phyloP scores from a whole-genome alignment of 2,329 filamentous ascomycete genomes.

The Exophiala bonariae region DNA sequence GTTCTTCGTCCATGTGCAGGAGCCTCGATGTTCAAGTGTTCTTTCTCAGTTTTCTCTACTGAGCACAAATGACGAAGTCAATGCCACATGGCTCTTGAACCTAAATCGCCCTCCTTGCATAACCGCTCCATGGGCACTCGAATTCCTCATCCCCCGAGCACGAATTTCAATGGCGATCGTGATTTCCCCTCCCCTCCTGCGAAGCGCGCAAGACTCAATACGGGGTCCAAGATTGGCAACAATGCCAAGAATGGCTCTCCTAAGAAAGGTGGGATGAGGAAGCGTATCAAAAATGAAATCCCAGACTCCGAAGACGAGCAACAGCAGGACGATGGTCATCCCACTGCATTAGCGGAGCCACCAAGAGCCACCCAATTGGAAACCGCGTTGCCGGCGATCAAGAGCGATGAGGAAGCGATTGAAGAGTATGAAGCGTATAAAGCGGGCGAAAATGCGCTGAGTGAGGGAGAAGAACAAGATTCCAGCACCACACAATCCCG shows the following conservation, averaged over 20 bases:
- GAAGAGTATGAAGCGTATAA: slow-evolving; percentile 74
- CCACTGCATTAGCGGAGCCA: slow-evolving; percentile 30
- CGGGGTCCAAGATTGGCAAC: neutral
- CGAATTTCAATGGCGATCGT: slow-evolving; percentile 29
- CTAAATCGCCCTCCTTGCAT: slow-evolving; percentile 21
- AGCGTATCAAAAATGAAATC: slow-evolving; percentile 32
- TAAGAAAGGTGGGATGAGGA: slow-evolving; percentile 11
- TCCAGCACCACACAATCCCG: slow-evolving; percentile 48
- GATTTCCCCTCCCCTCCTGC: slow-evolving; percentile 31
- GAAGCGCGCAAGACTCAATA: slow-evolving; percentile 28
- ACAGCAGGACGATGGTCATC: slow-evolving; percentile 35
- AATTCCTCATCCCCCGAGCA: slow-evolving; percentile 32
- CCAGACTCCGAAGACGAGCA: slow-evolving; percentile 40
- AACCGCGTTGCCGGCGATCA: slow-evolving; percentile 67
- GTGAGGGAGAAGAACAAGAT: slow-evolving; percentile 9
- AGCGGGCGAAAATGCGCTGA: slow-evolving; percentile 49
- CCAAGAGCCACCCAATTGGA: slow-evolving; percentile 66
- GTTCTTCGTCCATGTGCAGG: too few relatives aligned
- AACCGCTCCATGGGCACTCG: slow-evolving; percentile 30
- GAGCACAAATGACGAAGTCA: slow-evolving; percentile 10
- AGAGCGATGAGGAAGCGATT: slow-evolving; percentile 70
- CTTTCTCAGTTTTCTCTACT: too few relatives aligned
- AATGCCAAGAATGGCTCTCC: slow-evolving; percentile 21
- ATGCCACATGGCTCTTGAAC: slow-evolving; percentile 20
- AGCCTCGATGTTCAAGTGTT: too few relatives aligned